A percentile compares a stretch with the other conserved stretches of the same genome.
These are phyloP conservation scores for Chlamydomonas sp. DNA, from an alignment of 139 green algal species.

Conservation along the genomic window DNA sequence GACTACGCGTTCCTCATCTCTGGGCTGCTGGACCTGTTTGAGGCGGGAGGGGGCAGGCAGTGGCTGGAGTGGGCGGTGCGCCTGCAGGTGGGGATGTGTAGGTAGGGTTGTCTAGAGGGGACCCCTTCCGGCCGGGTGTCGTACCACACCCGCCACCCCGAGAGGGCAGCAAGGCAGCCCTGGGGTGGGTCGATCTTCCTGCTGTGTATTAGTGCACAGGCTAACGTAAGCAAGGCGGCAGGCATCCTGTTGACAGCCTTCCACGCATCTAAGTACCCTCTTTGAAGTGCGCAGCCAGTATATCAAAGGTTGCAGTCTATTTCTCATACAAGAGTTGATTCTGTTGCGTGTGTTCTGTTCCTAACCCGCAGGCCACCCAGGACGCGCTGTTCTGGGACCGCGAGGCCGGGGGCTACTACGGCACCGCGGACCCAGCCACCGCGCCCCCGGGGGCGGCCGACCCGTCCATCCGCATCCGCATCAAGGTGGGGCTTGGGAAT, in stretches of 20 bases:
- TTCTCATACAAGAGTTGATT: no score
- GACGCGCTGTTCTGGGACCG: slow-evolving; percentile 89
- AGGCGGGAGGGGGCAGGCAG: slow-evolving; percentile 64
- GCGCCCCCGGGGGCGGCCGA: slow-evolving; percentile 50
- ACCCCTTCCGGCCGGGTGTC: no score
- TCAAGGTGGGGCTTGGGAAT: slow-evolving; percentile 39
- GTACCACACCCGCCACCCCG: no score
- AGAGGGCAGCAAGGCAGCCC: no score
- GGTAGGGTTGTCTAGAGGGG: no score
- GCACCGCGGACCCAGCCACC: slow-evolving; percentile 40
- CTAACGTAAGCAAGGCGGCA: no score
- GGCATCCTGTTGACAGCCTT: neutral
- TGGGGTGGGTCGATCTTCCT: no score
- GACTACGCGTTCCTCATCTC: slow-evolving; percentile 82
- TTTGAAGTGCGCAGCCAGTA: no score
- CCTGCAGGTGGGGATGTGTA: slow-evolving; percentile 65
- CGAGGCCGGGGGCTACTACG: slow-evolving; percentile 76
- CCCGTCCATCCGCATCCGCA: slow-evolving; percentile 57
- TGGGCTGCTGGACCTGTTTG: slow-evolving; percentile 88
- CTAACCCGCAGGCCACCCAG: slow-evolving; percentile 20
- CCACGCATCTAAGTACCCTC: no score
- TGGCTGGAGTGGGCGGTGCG: slow-evolving; percentile 85
- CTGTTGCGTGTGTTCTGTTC: neutral
- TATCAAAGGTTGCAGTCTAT: no score
- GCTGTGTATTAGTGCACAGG: no score